Conservation (phyloP, 2,329 filamentous ascomycete species). For the Clonostachys rhizophaga region DNA sequence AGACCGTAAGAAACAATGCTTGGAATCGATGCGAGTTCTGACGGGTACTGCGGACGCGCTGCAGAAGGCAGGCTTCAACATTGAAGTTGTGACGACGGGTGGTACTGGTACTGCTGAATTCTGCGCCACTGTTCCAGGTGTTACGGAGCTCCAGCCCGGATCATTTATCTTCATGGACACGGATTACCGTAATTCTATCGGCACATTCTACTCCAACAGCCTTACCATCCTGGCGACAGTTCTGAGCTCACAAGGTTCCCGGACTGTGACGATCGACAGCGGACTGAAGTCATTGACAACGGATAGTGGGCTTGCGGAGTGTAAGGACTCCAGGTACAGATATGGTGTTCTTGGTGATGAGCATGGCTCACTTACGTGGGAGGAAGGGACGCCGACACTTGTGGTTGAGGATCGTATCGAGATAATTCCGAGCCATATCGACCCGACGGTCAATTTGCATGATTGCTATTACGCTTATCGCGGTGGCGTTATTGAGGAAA, state of each 20-base stretch:
- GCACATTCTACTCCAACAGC: conserved; percentile 40
- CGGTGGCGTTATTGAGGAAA: conserved; percentile 40
- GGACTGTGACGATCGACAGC: conserved; percentile 39
- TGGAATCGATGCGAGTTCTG: conserved; percentile 38
- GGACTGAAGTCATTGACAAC: conserved; percentile 43
- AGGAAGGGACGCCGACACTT: conserved; percentile 26
- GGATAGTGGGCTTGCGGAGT: conserved; percentile 44
- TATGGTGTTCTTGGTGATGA: conserved; percentile 42
- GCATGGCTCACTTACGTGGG: conserved; percentile 41
- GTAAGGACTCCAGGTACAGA: conserved; percentile 33
- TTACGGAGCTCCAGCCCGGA: conserved; percentile 49
- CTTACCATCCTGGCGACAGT: conserved; percentile 42
- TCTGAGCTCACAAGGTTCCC: conserved; percentile 37
- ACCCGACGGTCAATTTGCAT: conserved; percentile 47
- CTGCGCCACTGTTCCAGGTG: conserved; percentile 40
- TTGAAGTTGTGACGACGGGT: conserved; percentile 44
- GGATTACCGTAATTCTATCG: conserved; percentile 48
- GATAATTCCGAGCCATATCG: conserved; percentile 50
- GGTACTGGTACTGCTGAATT: conserved; percentile 49
- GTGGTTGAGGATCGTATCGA: conserved; percentile 39
- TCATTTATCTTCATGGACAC: conserved; percentile 55
- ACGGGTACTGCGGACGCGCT: conserved; percentile 34
- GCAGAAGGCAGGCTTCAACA: conserved; percentile 31
- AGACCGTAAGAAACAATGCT: conserved; percentile 32
- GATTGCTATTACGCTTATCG: conserved; percentile 45